These are phyloP conservation scores for Podaxis pistillaris DNA, from an alignment of 768 basidiomycete genomes.

Conservation along the genomic window DNA sequence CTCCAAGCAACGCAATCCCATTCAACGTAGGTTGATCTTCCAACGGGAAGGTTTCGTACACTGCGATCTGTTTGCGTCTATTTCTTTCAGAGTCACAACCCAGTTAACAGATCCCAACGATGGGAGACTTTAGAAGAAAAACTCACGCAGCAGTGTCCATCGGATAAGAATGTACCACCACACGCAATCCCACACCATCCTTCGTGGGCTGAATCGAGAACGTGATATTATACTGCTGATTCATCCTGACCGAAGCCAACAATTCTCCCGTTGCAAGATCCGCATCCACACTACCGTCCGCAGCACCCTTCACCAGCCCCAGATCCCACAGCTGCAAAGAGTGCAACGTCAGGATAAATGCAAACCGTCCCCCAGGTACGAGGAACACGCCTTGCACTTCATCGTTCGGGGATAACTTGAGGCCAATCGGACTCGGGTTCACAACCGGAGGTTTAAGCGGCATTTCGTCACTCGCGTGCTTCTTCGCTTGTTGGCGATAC, in stretches of 20 bases:
- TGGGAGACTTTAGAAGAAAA: not conserved
- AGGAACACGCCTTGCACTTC: constrained; percentile 8
- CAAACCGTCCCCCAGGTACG: constrained; percentile 18
- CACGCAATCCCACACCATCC: constrained; percentile 5
- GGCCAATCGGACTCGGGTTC: not conserved
- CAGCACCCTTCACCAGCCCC: not conserved
- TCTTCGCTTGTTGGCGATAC: not conserved
- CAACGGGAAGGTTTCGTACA: not conserved
- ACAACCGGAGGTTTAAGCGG: not conserved
- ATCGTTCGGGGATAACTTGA: not conserved
- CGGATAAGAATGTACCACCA: not conserved
- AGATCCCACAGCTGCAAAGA: constrained; percentile 9
- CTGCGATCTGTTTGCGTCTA: constrained; percentile 3
- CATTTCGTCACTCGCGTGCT: not conserved
- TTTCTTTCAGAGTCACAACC: not conserved
- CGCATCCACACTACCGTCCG: not conserved
- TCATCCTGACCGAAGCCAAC: not conserved
- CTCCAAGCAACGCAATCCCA: not conserved
- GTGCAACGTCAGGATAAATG: constrained; percentile 4
- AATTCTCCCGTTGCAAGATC: not conserved
- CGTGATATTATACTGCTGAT: not conserved
- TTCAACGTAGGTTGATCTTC: not conserved
- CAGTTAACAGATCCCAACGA: not conserved
- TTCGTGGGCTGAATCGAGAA: constrained; percentile 1
- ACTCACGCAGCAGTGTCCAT: not conserved